Conservation (phyloP, 176 grass and related monocot species). For the Oryza nivara region DNA sequence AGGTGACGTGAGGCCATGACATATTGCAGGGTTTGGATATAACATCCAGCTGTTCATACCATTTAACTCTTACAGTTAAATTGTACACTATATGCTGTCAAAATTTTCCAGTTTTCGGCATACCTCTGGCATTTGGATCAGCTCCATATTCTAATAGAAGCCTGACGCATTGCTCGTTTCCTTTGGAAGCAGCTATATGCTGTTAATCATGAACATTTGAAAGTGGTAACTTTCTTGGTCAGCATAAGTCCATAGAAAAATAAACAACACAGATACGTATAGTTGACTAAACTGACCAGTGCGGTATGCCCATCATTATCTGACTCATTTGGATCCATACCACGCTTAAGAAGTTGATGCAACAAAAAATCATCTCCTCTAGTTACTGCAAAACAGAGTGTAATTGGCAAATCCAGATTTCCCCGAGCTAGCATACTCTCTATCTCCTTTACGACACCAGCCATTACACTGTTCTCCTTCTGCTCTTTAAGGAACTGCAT, state of each 20-base stretch:
- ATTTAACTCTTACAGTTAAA: no score
- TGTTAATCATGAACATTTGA: constrained; percentile 47
- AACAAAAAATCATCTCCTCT: constrained; percentile 74
- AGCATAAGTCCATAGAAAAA: constrained; percentile 9
- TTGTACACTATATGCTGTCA: no score
- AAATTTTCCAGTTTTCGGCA: constrained; percentile 15
- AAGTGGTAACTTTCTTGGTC: constrained; percentile 12
- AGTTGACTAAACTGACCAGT: constrained; percentile 55
- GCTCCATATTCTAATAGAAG: constrained; percentile 78
- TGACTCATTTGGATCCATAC: constrained; percentile 79
- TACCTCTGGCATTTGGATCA: constrained; percentile 87
- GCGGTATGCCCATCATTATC: constrained; percentile 77
- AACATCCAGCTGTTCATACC: no score
- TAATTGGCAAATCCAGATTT: constrained; percentile 81
- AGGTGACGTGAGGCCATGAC: neutral
- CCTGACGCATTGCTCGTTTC: constrained; percentile 67
- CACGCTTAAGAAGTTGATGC: constrained; percentile 83
- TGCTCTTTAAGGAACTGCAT: constrained; percentile 76
- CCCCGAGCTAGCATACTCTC: constrained; percentile 89
- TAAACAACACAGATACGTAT: neutral
- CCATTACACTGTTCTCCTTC: constrained; percentile 59
- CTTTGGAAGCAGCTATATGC: constrained; percentile 95
- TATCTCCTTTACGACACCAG: constrained; percentile 69
- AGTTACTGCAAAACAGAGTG: constrained; percentile 76
- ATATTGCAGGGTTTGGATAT: no score